Evolutionary conservation across 192 early-diverging fungal genomes (phyloP), one percentile per base, ranked within the genome.

Genomic region (Backusella luteola): DNA sequence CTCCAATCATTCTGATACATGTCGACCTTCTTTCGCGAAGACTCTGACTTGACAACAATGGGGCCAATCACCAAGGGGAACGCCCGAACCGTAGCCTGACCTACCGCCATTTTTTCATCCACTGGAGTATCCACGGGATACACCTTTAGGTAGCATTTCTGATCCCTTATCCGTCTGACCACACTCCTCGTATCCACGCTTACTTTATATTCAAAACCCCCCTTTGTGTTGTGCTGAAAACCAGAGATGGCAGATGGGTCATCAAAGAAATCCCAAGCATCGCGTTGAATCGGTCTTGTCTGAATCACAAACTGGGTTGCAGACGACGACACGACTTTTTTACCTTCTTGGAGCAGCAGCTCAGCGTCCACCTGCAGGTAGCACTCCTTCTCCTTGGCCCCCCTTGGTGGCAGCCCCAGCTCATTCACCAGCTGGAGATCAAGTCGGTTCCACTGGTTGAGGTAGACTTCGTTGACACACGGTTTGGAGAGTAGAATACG

Each of bases 391-490:
- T 52, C 36, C 8, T 49, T 21, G 1, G 26, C 12, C 3, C 46
- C 52, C 0, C 23, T n/a, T 52, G 42, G 46, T 0, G 68, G 42
- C 3, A 73, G 29, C 8, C 77, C 77, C 39, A 78, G 26, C 44
- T 78, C 77, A 69, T 78, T 78, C 5, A 73, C 71, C 5, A 78
- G 1, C 4, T 67, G 34, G 3, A 78, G 34, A 29, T 73, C 59
- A 4, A 78, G 11, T 9, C 71, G 66, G 19, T 78, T 44, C 77
- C 77, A 78, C 3, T 78, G 36, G 6, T 53, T 66, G 1, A 69
- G 36, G 4, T 32, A 26, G 1, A 69, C 19, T 6, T 53, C 71
- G 0, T 38, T 72, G 2, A 17, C 26, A 21, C n/a, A 36, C 6
- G 44, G 66, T 32, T 19, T 68, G n/a, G 21, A 69, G 0, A 68